Evolutionary conservation across 176 grass and related monocot species (phyloP), one percentile per base, ranked within the genome.

Genomic region (Calamus simplicifolius): DNA sequence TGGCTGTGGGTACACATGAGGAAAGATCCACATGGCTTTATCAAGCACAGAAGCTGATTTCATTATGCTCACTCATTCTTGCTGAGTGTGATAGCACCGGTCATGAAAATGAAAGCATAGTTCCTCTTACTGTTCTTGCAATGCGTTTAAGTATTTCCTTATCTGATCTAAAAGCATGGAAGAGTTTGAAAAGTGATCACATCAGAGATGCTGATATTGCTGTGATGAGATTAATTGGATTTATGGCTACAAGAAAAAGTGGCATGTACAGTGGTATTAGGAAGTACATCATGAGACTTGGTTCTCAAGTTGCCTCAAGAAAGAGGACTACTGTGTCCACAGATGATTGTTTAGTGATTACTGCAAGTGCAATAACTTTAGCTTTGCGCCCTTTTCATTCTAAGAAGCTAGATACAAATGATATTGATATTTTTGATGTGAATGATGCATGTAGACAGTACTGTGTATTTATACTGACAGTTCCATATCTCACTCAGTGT

Each of bases 1-100:
- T 96, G 50, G 77, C 80, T 55, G 50, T 88, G 69, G 77, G 92
- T 67, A 60, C 51, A 1, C 68, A 56, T 38, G 80, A 87, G 74
- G 92, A 90, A 69, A 96, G 64, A 63, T 96, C 83, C 59, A 72
- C 79, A 73, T 96, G 92, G 92, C 80, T 81, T 56, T 90, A 88
- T 76, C 92, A 96, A 69, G 48, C 86, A 61, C 83, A 88, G 62
- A 87, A 35, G 62, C 58, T 96, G 53, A 65, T 96, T 82, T 90
- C 86, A 43, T 84, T 96, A 18, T 96, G 92, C 65, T 85, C 72
- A 71, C 73, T 73, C 55, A 80, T 96, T 74, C 80, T 96, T 77
- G 73, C 83, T 10, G 68, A 80, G 58, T 96, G 87, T 52, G 73
- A 87, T 56, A 69, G 71, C 68, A 82, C 78, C 56, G 74, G 49